These are phyloP conservation scores for Hansenula lynferdii DNA, from an alignment of 1,139 yeast species.

Conservation along the genomic window DNA sequence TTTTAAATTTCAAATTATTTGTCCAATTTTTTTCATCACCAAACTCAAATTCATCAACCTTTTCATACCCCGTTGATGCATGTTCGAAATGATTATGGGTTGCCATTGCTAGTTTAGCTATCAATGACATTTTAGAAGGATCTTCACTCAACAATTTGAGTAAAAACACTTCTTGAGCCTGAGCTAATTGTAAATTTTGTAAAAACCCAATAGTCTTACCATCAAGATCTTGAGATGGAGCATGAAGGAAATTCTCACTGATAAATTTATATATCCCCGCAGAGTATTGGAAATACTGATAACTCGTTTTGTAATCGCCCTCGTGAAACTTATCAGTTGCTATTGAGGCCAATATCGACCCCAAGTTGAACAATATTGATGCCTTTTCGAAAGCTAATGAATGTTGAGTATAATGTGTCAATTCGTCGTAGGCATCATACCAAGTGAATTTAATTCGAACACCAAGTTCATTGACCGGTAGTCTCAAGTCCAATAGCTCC, in stretches of 20 bases:
- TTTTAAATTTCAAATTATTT: slow-evolving; percentile 37
- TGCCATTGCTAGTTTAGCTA: slow-evolving; percentile 67
- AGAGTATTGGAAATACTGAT: slow-evolving; percentile 65
- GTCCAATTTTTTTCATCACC: slow-evolving; percentile 42
- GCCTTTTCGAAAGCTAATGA: slow-evolving; percentile 90
- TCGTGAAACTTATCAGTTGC: slow-evolving; percentile 37
- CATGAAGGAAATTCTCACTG: slow-evolving; percentile 80
- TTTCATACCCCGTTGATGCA: slow-evolving; percentile 42
- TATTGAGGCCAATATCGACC: slow-evolving; percentile 45
- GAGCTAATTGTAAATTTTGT: slow-evolving; percentile 67
- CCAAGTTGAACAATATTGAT: slow-evolving; percentile 71
- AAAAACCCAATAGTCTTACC: slow-evolving; percentile 68
- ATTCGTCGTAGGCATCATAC: slow-evolving; percentile 66
- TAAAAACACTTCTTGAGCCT: slow-evolving; percentile 82
- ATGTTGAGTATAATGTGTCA: slow-evolving; percentile 51
- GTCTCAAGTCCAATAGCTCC: slow-evolving; percentile 71
- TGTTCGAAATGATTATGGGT: slow-evolving; percentile 52
- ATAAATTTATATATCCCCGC: slow-evolving; percentile 75
- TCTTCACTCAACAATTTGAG: slow-evolving; percentile 51
- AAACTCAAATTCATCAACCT: slow-evolving; percentile 45
- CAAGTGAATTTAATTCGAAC: slow-evolving; percentile 67
- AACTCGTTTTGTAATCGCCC: slow-evolving; percentile 50
- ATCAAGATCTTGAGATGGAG: slow-evolving; percentile 77
- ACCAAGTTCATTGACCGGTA: slow-evolving; percentile 59
- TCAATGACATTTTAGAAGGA: slow-evolving; percentile 52